phyloP scores from a whole-genome alignment of 2,329 filamentous ascomycete species.

The Phialophora chinensis region DNA sequence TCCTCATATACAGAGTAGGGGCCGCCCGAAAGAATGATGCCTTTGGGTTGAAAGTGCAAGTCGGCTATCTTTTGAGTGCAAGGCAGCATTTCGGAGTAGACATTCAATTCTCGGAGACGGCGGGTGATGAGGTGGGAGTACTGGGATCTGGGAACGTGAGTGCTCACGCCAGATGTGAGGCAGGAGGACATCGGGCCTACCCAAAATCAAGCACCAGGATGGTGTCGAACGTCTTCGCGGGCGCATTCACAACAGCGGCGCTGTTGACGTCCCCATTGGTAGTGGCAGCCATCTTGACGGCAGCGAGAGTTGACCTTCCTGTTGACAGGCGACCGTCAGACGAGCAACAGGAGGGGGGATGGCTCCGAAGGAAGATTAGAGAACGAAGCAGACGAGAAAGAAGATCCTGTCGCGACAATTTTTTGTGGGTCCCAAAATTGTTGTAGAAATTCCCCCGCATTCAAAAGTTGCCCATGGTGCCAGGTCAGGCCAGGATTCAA shows the following conservation, averaged over 20 bases:
- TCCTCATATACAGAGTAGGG: constrained; percentile 81
- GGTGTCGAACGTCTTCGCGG: constrained; percentile 45
- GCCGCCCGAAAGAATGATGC: constrained; percentile 78
- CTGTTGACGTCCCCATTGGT: constrained; percentile 37
- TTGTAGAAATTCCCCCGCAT: constrained; percentile 15
- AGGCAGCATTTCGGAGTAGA: constrained; percentile 87
- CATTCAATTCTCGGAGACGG: constrained; percentile 75
- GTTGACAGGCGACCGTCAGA: constrained; percentile 31
- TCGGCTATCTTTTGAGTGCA: constrained; percentile 83
- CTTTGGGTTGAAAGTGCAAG: constrained; percentile 78
- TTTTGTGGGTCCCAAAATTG: constrained; percentile 18
- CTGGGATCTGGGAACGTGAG: constrained; percentile 57
- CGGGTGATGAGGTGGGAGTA: constrained; percentile 77
- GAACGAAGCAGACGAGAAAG: constrained; percentile 34
- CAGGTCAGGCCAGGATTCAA: neutral
- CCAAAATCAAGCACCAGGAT: constrained; percentile 47
- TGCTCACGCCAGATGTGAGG: constrained; percentile 1
- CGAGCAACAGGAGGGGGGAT: constrained; percentile 1
- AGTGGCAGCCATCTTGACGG: constrained; percentile 17
- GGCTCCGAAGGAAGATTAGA: constrained; percentile 15
- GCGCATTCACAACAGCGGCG: constrained; percentile 37
- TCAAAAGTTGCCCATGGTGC: neutral
- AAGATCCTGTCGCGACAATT: constrained; percentile 12
- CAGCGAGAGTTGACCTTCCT: constrained; percentile 4
- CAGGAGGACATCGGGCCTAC: constrained; percentile 25